Conservation (phyloP, 805 yeast species). For the Groenewaldozyma tartarivorans region DNA sequence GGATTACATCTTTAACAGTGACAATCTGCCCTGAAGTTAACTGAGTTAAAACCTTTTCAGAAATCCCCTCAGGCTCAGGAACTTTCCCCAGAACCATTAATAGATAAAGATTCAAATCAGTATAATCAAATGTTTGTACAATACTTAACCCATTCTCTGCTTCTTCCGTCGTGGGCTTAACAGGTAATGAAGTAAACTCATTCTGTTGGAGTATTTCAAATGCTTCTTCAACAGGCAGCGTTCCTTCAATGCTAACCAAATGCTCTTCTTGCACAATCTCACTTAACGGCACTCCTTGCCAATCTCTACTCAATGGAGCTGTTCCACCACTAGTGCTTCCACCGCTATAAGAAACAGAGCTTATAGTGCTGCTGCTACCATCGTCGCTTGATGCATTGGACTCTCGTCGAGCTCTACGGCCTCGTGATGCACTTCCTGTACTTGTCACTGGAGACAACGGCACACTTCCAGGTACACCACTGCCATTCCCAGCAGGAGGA, state of each 20-base stretch:
- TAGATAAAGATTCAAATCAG: slow-evolving; percentile 81
- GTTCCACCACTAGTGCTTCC: neutral
- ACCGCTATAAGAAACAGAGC: slow-evolving; percentile 1
- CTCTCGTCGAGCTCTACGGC: neutral
- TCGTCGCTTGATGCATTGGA: slow-evolving; percentile 3
- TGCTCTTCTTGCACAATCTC: slow-evolving; percentile 75
- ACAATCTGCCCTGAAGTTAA: slow-evolving; percentile 87
- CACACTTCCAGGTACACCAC: neutral
- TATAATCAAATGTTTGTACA: slow-evolving; percentile 55
- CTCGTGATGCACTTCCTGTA: too few relatives aligned
- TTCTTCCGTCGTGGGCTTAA: slow-evolving; percentile 24
- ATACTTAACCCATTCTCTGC: slow-evolving; percentile 1
- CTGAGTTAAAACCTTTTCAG: slow-evolving; percentile 32
- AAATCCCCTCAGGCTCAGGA: slow-evolving; percentile 20
- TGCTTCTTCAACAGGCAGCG: slow-evolving; percentile 75
- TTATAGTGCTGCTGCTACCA: slow-evolving; percentile 6
- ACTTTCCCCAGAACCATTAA: slow-evolving; percentile 73
- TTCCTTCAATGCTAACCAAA: slow-evolving; percentile 57
- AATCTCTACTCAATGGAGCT: slow-evolving; percentile 32
- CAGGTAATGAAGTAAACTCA: slow-evolving; percentile 81
- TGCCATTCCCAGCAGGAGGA: slow-evolving; percentile 22
- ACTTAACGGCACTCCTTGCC: slow-evolving; percentile 63
- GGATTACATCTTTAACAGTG: slow-evolving; percentile 81
- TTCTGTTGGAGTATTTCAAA: slow-evolving; percentile 66
- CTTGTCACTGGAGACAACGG: neutral